Evolutionary conservation across 2,329 filamentous ascomycete genomes (phyloP), one percentile per base, ranked within the genome.

Genomic region (Coniochaeta hoffmannii): DNA sequence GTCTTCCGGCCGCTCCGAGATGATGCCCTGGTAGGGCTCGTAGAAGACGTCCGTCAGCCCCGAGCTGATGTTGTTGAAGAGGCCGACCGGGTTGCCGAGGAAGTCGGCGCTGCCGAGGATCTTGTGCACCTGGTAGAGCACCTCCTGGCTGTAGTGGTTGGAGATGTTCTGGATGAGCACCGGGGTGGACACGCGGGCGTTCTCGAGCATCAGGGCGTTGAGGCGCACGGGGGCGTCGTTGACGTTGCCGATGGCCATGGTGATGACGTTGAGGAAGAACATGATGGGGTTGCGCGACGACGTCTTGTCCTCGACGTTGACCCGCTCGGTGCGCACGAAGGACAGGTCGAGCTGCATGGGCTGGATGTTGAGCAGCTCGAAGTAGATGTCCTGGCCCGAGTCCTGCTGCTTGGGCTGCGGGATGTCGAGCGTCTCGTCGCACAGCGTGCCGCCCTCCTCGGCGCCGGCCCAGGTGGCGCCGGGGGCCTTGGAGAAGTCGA

Each of bases 41-140:
- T 99, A 99, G 76, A 99, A 99, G 68, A 99, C 96, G 69, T 97
- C 94, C 19, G 90, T 92, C 54, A 99, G 90, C 63, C 95, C 94
- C 49, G 94, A 99, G 64, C 90, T 96, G 71, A 99, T 89, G 68
- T 93, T 99, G 76, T 96, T 97, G 84, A 99, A 99, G 44, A 99
- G 77, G 46, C 94, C 94, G 15, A 99, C 95, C 0, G 94, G 94
- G 64, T 99, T 99, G 35, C 94, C 94, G 6, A 99, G 78, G 80
- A 99, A 97, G 70, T 99, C 94, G 5, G 94, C 94, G 6, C 93
- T 97, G 17, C 94, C 94, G 55, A 99, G 83, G 61, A 99, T 94
- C 72, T 97, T 92, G 77, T 99, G 95, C 15, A 99, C 87, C 73
- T 99, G 94, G 64, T 94, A 90, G 55, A 99, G 81, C 38, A 90